Conservation (phyloP, 2,329 filamentous ascomycete species). For the Phialophora tarda region DNA sequence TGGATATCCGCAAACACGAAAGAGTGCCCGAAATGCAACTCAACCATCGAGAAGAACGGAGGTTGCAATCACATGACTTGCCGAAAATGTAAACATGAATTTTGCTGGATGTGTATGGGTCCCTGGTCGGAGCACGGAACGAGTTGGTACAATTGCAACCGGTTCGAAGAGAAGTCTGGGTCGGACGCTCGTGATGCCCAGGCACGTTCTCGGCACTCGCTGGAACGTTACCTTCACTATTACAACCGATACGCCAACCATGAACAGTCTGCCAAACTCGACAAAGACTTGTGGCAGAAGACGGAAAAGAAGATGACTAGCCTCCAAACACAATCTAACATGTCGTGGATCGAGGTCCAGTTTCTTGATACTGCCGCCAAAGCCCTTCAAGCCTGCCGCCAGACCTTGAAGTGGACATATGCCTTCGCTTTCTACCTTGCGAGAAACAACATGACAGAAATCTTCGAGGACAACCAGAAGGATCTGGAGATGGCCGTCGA, state of each 20-base stretch:
- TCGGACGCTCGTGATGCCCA: conserved; percentile 89
- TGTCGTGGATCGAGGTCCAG: conserved; percentile 99
- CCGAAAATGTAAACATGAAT: conserved; percentile 92
- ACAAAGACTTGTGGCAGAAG: conserved; percentile 94
- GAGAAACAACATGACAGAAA: conserved; percentile 92
- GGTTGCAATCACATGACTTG: conserved; percentile 99
- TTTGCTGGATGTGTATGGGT: conserved; percentile 99
- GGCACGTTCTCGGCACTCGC: conserved; percentile 82
- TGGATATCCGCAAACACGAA: conserved; percentile 99
- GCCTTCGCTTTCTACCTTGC: conserved; percentile 98
- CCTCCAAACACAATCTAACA: conserved; percentile 87
- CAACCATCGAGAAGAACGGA: conserved; percentile 98
- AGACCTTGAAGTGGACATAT: conserved; percentile 99
- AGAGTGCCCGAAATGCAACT: conserved; percentile 93
- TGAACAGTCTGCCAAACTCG: conserved; percentile 93
- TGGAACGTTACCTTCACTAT: conserved; percentile 97
- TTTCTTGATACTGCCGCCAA: conserved; percentile 93
- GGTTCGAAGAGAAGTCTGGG: conserved; percentile 95
- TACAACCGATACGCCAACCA: conserved; percentile 99
- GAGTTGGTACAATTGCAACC: conserved; percentile 99
- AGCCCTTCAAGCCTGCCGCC: conserved; percentile 92
- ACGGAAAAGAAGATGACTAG: conserved; percentile 99
- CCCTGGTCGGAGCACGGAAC: conserved; percentile 98
- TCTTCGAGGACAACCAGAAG: conserved; percentile 98
- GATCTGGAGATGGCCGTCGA: conserved; percentile 97